Evolutionary conservation across 1,139 yeast genomes (phyloP).

Genomic region (Hemisphaericaspora xylofermentans): DNA sequence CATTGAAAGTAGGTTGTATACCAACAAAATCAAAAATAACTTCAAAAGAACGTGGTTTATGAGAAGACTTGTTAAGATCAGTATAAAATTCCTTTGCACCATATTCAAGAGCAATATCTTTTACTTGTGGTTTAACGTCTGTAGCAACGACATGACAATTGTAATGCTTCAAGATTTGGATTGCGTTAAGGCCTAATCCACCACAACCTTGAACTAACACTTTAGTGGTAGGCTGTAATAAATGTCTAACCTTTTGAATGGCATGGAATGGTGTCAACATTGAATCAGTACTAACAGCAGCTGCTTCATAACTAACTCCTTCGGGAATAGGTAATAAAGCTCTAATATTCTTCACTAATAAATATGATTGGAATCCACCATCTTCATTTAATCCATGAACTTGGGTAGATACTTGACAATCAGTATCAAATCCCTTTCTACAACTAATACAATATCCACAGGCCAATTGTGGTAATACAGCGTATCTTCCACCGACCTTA

Average conservation of each 20-base stretch:
- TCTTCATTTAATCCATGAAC: conserved; percentile 46
- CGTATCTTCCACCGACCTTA: conserved; percentile 36
- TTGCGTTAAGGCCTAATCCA: conserved; percentile 51
- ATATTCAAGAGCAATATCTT: conserved; percentile 26
- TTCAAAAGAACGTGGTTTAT: conserved; percentile 35
- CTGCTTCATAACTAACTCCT: conserved; percentile 41
- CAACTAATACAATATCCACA: conserved; percentile 49
- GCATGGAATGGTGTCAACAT: conserved; percentile 55
- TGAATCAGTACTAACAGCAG: conserved; percentile 52
- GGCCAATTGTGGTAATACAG: conserved; percentile 35
- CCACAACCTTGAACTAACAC: conserved; percentile 50
- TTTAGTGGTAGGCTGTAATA: conserved; percentile 35
- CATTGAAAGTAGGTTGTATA: conserved; percentile 34
- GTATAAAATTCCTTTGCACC: conserved; percentile 48
- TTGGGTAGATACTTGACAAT: conserved; percentile 24
- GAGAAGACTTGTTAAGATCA: conserved; percentile 28
- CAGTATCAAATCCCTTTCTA: conserved; percentile 43
- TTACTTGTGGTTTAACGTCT: conserved; percentile 36
- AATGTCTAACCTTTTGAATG: conserved; percentile 35
- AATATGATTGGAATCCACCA: conserved; percentile 53
- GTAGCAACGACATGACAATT: conserved; percentile 43
- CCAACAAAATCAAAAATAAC: conserved; percentile 49
- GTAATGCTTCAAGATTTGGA: conserved; percentile 43
- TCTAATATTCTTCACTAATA: conserved; percentile 36
- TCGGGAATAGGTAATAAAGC: conserved; percentile 48